These are phyloP conservation scores for Fusarium sp. DNA, from an alignment of 2,329 filamentous ascomycete species.

Conservation along the genomic window DNA sequence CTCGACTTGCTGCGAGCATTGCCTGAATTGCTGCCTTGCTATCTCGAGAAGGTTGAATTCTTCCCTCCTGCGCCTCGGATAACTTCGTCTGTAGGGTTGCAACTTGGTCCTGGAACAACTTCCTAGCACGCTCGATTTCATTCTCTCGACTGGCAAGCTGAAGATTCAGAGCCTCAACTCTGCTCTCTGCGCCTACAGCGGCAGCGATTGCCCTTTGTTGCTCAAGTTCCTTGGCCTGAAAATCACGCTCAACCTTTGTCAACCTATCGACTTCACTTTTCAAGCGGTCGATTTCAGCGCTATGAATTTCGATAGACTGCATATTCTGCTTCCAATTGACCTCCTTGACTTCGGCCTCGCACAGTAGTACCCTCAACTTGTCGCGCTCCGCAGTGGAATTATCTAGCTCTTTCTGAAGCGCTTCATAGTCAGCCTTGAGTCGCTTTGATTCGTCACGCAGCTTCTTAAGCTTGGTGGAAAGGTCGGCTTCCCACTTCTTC, in stretches of 20 bases:
- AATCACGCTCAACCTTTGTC: conserved; percentile 68
- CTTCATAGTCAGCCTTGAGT: conserved; percentile 66
- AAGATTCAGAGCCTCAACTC: conserved; percentile 66
- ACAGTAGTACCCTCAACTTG: conserved; percentile 71
- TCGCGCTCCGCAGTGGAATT: conserved; percentile 68
- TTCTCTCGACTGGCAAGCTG: conserved; percentile 61
- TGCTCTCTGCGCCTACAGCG: conserved; percentile 66
- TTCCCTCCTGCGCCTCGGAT: conserved; percentile 48
- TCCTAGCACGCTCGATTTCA: conserved; percentile 56
- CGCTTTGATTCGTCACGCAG: conserved; percentile 76
- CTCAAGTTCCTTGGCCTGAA: conserved; percentile 71
- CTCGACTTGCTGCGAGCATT: conserved; percentile 60
- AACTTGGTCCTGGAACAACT: conserved; percentile 60
- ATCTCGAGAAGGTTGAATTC: conserved; percentile 38
- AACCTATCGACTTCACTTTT: conserved; percentile 67
- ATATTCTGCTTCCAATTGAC: conserved; percentile 70
- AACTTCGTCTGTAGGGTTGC: conserved; percentile 57
- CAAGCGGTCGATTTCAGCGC: conserved; percentile 68
- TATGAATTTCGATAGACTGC: conserved; percentile 68
- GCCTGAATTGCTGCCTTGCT: conserved; percentile 53
- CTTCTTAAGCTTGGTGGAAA: conserved; percentile 71
- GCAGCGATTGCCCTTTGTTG: conserved; percentile 65
- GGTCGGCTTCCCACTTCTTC: conserved; percentile 80
- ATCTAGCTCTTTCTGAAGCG: conserved; percentile 66
- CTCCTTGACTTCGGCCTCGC: conserved; percentile 75